Evolutionary conservation across 257 asterid species (phyloP), one percentile per base, ranked within the genome.

Genomic region (Nicotiana undulata): DNA sequence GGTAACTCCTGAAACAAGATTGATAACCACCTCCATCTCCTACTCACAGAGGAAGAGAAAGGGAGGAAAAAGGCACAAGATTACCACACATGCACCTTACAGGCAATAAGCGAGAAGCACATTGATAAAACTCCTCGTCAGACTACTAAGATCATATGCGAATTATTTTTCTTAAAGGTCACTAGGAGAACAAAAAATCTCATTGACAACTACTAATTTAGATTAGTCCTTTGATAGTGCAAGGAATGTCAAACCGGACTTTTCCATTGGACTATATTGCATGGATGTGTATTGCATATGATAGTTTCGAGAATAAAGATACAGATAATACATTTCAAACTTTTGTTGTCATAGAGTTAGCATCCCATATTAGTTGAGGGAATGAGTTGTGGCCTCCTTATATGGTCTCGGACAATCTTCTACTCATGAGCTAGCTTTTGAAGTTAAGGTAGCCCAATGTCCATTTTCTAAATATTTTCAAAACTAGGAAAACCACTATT

Each of bases 101-200:
- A 13, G 16, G 18, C 20, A 5, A 53, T 13, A 40, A 40, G 34
- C 44, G 34, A 22, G 58, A 44, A 70, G 34, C 77, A 70, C 58
- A 70, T 12, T 10, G 76, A n/a, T 37, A 68, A 20, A 44, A 31
- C 77, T 70, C 7, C 77, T 70, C 58, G 22, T 44, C 77, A 70
- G 58, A 44, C 22, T 5, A 20, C 77, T 40, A 70, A 70, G 77
- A 44, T 70, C 58, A 70, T 20, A 40, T 20, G 34, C 58, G 15
- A 22, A 40, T 70, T 70, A 44, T 70, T 70, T 40, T 40, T 70
- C 77, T 70, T 70, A 70, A 70, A 20, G 77, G 77, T 44, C 77
- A 44, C 11, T n/a, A 70, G 58, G 55, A 40, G 49, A 70, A 44
- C 34, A 44, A 9, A 44, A 24, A 70, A 44, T 29, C 58, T 44